Evolutionary conservation across 768 basidiomycete species (phyloP), one percentile per base, ranked within the genome.

Genomic region (Pulveroboletus sp.): DNA sequence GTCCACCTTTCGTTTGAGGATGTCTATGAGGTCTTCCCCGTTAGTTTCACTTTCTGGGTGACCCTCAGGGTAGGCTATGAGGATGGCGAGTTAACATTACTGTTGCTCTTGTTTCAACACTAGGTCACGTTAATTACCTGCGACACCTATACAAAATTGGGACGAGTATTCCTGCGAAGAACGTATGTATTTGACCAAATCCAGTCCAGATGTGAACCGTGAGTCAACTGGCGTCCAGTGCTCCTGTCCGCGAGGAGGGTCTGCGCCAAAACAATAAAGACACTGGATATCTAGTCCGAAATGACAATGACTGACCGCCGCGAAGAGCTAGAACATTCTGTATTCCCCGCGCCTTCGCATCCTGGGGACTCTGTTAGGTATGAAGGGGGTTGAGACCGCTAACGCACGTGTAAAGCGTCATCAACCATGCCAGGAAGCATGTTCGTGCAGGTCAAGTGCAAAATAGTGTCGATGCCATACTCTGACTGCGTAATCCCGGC

Each of bases 361-460:
- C 77, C 93, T 88, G 57, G n/a, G 17, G 24, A 36, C 39, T 51
- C 41, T 10, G 51, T 49, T 43, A 47, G 46, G 40, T 53, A 51
- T 5, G 6, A 11, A 37, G 41, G 37, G 40, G 5, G 40, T 9
- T 9, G 1, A 43, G 15, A 7, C 27, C 7, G 37, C 31, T 8
- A 45, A 65, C 79, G 51, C 59, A 96, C 95, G 71, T 80, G 78
- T 40, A 99, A 70, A n/a, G 86, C 84, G 43, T 82, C 80, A 62
- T 96, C 89, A 6, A 99, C 82, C 66, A 86, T 83, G 18, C 92
- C 90, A 57, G 85, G 75, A 60, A 87, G 81, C 87, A 98, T 94
- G 69, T 97, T 96, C 30, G 96, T 97, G 73, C 95, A 98, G 7
- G 95, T 97, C 57, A 99, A 68, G 72, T 99, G 96, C 65, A 99